Evolutionary conservation across 495 filamentous ascomycete genomes (phyloP), one percentile per base, ranked within the genome.

Genomic region (Penicillium longicatenatum): DNA sequence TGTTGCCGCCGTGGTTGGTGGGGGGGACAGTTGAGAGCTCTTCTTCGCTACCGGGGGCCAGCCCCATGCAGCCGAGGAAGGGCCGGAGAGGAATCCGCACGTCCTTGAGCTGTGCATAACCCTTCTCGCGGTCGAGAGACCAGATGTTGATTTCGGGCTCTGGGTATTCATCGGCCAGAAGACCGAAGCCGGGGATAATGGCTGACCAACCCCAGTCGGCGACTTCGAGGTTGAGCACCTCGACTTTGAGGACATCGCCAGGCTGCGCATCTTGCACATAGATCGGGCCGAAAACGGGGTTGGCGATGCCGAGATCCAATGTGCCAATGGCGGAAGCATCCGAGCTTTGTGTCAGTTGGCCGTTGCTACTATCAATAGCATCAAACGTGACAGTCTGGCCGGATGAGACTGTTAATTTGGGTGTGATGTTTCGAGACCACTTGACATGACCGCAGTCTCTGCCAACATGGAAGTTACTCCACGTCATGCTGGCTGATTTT

Each of bases 161-260:
- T 1, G 71, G 62, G 52, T 77, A 82, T 49, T 82, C 78, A 43
- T 79, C 77, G 4, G 70, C 66, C 37, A 82, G 63, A 22, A 82
- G 69, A 7, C 79, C 79, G 55, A 82, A 82, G 26, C 72, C 70
- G 2, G 78, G 77, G 47, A 82, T 72, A 46, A 82, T 74, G 41
- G 75, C 75, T 20, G 78, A 79, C 79, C 79, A 82, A 9, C 79
- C 79, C 70, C 75, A 82, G 57, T 70, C 64, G 3, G 74, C 74
- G n/a, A 71, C 68, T 52, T 73, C 58, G 5, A 82, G 69, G 37
- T 66, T 58, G 19, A 81, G 63, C 45, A 81, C 64, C 29, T 81
- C 78, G 22, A 82, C 67, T 47, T 78, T 75, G 7, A 82, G 72
- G 9, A 78, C 75, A 57, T 82, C 79, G 49, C 79, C 79, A 3